phyloP scores from a whole-genome alignment of 345 rosid genomes.

The Chamaenerion angustifolium region DNA sequence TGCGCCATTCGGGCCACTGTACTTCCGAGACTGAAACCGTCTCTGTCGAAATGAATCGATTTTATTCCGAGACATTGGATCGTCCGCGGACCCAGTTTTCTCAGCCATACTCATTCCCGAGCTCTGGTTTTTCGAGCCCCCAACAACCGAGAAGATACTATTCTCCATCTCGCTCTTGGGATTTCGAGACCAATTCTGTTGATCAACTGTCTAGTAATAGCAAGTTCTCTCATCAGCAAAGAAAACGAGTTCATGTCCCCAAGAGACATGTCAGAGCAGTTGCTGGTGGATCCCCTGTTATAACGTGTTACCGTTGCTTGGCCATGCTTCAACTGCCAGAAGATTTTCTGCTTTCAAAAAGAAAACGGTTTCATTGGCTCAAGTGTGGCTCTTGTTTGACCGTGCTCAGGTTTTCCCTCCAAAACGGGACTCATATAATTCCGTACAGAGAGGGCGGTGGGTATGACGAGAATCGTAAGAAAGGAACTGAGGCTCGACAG shows the following conservation, averaged over 20 bases:
- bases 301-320: slow-evolving; percentile 49
- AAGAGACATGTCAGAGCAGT: slow-evolving; percentile 59
- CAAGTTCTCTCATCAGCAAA: not conserved
- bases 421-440: slow-evolving; percentile 38
- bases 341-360: slow-evolving; percentile 58
- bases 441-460: slow-evolving; percentile 12
- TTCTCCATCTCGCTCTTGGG: slow-evolving; percentile 22
- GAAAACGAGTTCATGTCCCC: slow-evolving; percentile 30
- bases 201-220: slow-evolving; percentile 22
- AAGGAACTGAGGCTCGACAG: slow-evolving; percentile 23
- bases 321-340: slow-evolving; percentile 50
- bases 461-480: not conserved
- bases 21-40: too few species aligned
- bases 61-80: too few species aligned
- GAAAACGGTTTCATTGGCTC: slow-evolving; percentile 43
- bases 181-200: slow-evolving; percentile 29
- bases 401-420: slow-evolving; percentile 56
- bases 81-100: slow-evolving; percentile 11
- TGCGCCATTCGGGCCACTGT: not conserved
- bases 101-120: slow-evolving; percentile 14
- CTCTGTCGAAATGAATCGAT: too few species aligned
- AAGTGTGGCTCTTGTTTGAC: slow-evolving; percentile 60
- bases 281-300: slow-evolving; percentile 77
- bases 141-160: slow-evolving; percentile 21
- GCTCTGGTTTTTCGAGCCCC: slow-evolving; percentile 50